Evolutionary conservation across 129 eudicot genomes (phyloP).

Genomic region (Gnaphalium uliginosum): DNA sequence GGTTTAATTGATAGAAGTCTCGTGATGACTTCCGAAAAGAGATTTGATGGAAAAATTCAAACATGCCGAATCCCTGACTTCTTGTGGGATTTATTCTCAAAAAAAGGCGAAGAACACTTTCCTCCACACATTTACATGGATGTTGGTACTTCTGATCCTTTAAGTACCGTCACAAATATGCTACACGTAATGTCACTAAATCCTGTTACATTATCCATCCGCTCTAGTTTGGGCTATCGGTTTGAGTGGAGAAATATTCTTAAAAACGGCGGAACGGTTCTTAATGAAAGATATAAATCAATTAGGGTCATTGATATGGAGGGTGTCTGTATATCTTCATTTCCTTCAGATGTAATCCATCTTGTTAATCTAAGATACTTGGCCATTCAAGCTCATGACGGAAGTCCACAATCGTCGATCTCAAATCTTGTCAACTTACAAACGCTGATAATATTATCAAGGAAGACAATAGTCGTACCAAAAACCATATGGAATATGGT

Average conservation of each 20-base stretch:
- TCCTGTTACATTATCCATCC: background rate
- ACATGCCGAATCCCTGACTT: conserved; percentile 32
- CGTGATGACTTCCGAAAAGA: background rate
- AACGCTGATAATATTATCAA: conserved; percentile 11
- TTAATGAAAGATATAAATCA: conserved; percentile 17
- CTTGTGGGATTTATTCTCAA: conserved; percentile 23
- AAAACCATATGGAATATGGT: conserved; percentile 23
- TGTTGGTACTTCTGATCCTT: background rate
- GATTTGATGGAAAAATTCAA: conserved; percentile 24
- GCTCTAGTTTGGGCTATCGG: conserved; percentile 10
- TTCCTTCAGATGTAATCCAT: conserved; percentile 18
- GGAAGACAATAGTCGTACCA: background rate
- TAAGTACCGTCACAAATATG: background rate
- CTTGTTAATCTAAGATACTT: conserved; percentile 28
- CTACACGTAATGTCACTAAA: background rate
- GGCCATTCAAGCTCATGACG: conserved; percentile 19
- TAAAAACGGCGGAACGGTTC: background rate
- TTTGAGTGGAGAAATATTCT: conserved; percentile 9
- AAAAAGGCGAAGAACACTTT: conserved; percentile 22
- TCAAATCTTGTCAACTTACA: conserved; percentile 29
- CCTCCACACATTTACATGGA: background rate
- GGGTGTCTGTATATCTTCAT: background rate
- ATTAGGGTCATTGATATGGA: conserved; percentile 30
- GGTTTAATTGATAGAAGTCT: conserved; percentile 35
- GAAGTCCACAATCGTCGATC: conserved; percentile 19